phyloP scores from a whole-genome alignment of 768 basidiomycete species.

The Lentinula sp. region DNA sequence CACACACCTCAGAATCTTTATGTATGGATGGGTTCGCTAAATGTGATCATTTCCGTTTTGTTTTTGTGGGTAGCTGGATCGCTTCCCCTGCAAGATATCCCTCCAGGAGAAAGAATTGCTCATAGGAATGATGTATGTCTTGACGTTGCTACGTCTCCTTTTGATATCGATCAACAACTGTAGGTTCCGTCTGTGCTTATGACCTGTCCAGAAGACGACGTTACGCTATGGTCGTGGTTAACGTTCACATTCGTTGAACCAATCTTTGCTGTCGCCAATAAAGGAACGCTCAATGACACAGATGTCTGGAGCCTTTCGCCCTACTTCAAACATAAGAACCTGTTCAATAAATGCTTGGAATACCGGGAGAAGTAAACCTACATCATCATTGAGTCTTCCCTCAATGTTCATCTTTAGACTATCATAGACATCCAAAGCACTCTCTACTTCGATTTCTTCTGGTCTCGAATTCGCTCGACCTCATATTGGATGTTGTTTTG shows the following conservation, averaged over 20 bases:
- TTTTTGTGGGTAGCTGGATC: conserved; percentile 52
- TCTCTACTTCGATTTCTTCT: conserved; percentile 58
- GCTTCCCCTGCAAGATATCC: conserved; percentile 40
- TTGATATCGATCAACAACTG: background rate
- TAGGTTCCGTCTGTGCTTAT: conserved; percentile 43
- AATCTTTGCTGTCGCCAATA: conserved; percentile 44
- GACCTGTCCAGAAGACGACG: conserved; percentile 61
- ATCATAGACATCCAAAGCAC: conserved; percentile 42
- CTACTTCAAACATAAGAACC: conserved; percentile 59
- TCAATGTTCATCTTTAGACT: background rate
- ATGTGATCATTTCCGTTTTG: conserved; percentile 25
- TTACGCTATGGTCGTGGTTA: conserved; percentile 59
- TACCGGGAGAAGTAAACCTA: conserved; percentile 36
- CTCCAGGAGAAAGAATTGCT: conserved; percentile 45
- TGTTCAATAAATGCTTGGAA: conserved; percentile 57
- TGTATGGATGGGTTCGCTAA: conserved; percentile 7
- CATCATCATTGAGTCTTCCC: background rate
- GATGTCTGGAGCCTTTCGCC: conserved; percentile 67
- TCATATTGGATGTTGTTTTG: conserved; percentile 52
- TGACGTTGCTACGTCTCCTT: background rate
- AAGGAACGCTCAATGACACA: conserved; percentile 39
- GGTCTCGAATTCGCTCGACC: conserved; percentile 61
- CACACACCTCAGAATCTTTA: conserved; percentile 12
- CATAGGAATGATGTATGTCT: conserved; percentile 36
- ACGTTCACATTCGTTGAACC: conserved; percentile 63